These are phyloP conservation scores for Henningerozyma blattae DNA, from an alignment of 805 yeast species.

Conservation along the genomic window DNA sequence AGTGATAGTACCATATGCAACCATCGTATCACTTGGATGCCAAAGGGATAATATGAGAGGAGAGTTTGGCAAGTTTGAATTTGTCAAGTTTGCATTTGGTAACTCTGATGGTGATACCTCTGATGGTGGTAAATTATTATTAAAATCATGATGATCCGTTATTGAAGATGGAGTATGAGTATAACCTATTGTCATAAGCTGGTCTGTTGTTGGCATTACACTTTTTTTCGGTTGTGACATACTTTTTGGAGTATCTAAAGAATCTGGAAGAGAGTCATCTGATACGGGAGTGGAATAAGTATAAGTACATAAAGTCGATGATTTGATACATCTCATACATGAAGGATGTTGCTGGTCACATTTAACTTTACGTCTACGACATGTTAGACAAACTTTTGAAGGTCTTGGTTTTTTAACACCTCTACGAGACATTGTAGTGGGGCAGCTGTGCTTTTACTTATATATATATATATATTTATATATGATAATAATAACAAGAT, in stretches of 20 bases:
- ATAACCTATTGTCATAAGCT: too few species aligned
- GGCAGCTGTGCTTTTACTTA: too few species aligned
- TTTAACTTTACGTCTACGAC: constrained; percentile 8
- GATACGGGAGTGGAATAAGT: constrained; percentile 1
- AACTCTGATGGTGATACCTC: background rate
- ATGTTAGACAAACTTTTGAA: constrained; percentile 9
- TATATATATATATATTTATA: too few species aligned
- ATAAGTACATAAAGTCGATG: constrained; percentile 6
- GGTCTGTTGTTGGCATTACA: background rate
- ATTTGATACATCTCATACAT: constrained; percentile 10
- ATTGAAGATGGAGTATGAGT: background rate
- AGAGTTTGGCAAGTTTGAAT: background rate
- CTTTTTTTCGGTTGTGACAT: background rate
- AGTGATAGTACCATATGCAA: constrained; percentile 8
- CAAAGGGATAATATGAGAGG: constrained; percentile 3
- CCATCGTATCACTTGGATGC: constrained; percentile 10
- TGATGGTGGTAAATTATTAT: background rate
- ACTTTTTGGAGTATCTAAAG: background rate
- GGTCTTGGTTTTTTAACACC: constrained; percentile 4
- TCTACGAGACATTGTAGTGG: background rate
- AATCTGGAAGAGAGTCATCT: background rate
- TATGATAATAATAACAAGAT: too few species aligned
- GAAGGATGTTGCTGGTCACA: constrained; percentile 13
- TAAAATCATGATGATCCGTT: background rate
- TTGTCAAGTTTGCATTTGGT: background rate